Evolutionary conservation across 2,329 filamentous ascomycete genomes (phyloP).

Genomic region (Claviceps africana): DNA sequence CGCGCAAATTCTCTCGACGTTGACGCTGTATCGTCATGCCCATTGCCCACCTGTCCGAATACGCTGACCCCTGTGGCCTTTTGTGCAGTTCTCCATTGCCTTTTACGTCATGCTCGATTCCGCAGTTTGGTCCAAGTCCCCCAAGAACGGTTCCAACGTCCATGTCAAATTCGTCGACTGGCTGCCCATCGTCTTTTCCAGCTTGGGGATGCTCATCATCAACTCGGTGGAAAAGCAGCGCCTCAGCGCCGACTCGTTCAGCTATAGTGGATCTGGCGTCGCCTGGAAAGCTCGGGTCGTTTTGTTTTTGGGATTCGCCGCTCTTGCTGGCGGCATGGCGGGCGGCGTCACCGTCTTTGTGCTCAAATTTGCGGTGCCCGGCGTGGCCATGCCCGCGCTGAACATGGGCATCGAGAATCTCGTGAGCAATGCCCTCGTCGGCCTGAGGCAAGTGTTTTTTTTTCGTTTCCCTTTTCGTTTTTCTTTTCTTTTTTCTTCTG

Average conservation of each 20-base stretch:
- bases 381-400: conserved; percentile 44
- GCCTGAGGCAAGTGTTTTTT: conserved; percentile 34
- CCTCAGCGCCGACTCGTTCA: conserved; percentile 48
- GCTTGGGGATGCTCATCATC: conserved; percentile 57
- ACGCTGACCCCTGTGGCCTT: not conserved
- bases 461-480: not conserved
- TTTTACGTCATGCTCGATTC: conserved; percentile 57
- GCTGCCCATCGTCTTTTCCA: conserved; percentile 53
- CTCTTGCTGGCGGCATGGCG: conserved; percentile 52
- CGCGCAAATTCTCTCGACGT: too few species aligned
- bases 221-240: conserved; percentile 56
- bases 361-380: conserved; percentile 47
- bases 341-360: conserved; percentile 56
- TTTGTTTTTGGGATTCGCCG: conserved; percentile 52
- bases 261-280: conserved; percentile 47
- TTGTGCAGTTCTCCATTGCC: conserved; percentile 46
- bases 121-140: conserved; percentile 51
- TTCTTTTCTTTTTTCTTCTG: too few species aligned
- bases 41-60: not conserved
- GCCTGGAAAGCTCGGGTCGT: conserved; percentile 57
- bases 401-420: conserved; percentile 53
- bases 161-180: conserved; percentile 57
- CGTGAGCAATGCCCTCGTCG: conserved; percentile 50
- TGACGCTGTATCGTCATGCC: not conserved
- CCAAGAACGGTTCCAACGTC: conserved; percentile 41